Evolutionary conservation across 768 basidiomycete species (phyloP).

Genomic region (Cubamyces sp.): DNA sequence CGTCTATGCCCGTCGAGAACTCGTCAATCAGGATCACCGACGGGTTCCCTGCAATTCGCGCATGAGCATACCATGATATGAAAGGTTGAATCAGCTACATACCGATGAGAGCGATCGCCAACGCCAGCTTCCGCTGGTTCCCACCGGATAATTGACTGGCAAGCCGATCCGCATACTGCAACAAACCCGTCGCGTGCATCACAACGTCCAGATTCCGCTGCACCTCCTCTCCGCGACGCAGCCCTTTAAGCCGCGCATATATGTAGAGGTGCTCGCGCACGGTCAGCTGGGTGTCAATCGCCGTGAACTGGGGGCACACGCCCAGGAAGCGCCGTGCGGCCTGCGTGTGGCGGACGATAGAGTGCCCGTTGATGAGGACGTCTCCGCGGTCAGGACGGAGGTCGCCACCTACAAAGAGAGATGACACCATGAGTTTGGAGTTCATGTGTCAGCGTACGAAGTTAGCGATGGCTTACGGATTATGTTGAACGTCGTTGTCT

Average conservation of each 20-base stretch:
- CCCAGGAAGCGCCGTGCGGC: conserved; percentile 71
- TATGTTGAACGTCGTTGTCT: conserved; percentile 81
- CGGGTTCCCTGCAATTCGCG: conserved; percentile 58
- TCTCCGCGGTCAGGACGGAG: conserved; percentile 70
- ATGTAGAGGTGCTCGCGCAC: conserved; percentile 76
- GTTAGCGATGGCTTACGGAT: conserved; percentile 55
- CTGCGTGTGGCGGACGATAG: conserved; percentile 64
- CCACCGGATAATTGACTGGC: conserved; percentile 80
- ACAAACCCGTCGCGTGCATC: conserved; percentile 60
- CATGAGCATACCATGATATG: not conserved
- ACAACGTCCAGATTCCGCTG: conserved; percentile 57
- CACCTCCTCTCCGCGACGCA: conserved; percentile 54
- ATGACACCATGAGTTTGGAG: not conserved
- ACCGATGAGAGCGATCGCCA: conserved; percentile 82
- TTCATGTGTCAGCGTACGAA: too few relatives aligned
- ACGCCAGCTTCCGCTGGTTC: conserved; percentile 74
- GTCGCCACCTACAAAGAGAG: conserved; percentile 58
- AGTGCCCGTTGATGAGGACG: conserved; percentile 65
- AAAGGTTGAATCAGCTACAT: conserved; percentile 1
- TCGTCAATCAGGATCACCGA: conserved; percentile 81
- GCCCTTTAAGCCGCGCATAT: conserved; percentile 76
- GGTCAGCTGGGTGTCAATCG: conserved; percentile 77
- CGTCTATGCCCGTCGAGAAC: conserved; percentile 82
- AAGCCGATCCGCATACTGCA: conserved; percentile 67
- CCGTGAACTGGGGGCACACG: conserved; percentile 85